A percentile compares a stretch with the other conserved stretches of the same genome.
Conservation (phyloP, 768 basidiomycete genomes). For the Mycena indigotica region DNA sequence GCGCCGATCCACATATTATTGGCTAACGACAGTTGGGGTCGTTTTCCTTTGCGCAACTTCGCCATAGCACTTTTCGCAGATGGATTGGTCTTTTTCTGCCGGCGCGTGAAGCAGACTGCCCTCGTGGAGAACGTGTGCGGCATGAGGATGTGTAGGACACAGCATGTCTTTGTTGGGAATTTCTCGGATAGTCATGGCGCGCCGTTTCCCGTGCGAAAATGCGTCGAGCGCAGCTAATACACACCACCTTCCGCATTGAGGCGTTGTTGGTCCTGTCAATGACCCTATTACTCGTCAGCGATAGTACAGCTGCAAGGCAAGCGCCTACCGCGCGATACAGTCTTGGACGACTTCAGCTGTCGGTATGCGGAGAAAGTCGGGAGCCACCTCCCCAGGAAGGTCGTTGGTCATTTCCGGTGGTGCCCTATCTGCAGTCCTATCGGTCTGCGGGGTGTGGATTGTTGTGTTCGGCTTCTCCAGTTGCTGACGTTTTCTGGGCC, state of each 20-base stretch:
- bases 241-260: background rate
- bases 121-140: background rate
- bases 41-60: background rate
- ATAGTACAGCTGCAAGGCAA: too few relatives aligned
- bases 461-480: too few relatives aligned
- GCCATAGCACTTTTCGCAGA: constrained; percentile 17
- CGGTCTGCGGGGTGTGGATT: too few relatives aligned
- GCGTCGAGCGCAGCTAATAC: background rate
- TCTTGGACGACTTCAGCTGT: too few relatives aligned
- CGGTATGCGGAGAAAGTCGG: too few relatives aligned
- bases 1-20: constrained; percentile 45
- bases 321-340: too few relatives aligned
- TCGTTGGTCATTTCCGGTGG: too few relatives aligned
- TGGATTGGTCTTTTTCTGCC: background rate
- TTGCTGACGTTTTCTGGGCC: too few relatives aligned
- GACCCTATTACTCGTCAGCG: too few relatives aligned
- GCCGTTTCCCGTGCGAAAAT: background rate
- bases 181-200: background rate
- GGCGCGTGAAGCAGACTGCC: background rate
- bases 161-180: background rate
- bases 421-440: too few relatives aligned
- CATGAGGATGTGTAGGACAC: background rate
- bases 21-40: constrained; percentile 30
- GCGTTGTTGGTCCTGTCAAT: background rate
- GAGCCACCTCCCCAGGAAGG: too few relatives aligned